phyloP scores from a whole-genome alignment of 805 yeast species.

The Cyberlindnera subsufficiens region DNA sequence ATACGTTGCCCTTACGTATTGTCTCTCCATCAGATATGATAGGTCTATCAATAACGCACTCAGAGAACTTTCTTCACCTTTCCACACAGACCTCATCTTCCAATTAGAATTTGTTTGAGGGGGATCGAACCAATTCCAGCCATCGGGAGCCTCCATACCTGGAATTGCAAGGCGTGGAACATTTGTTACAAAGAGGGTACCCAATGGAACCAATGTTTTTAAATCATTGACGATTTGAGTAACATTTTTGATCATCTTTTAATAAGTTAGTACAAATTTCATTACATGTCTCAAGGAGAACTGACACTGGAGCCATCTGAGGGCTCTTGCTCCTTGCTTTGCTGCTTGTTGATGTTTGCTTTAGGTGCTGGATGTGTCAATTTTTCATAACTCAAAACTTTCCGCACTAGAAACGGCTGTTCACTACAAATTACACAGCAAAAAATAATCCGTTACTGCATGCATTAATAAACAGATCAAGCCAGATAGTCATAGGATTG shows the following conservation, averaged over 20 bases:
- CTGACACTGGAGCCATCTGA: too few species aligned
- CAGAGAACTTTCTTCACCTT: conserved; percentile 12
- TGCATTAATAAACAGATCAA: conserved; percentile 23
- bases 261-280: too few species aligned
- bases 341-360: too few species aligned
- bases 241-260: background rate
- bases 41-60: conserved; percentile 30
- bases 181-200: conserved; percentile 38
- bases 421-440: background rate
- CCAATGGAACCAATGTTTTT: conserved; percentile 36
- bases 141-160: conserved; percentile 33
- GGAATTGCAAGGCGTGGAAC: conserved; percentile 36
- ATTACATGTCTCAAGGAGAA: too few species aligned
- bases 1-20: conserved; percentile 38
- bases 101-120: conserved; percentile 25
- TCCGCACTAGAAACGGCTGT: background rate
- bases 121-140: conserved; percentile 55
- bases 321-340: too few species aligned
- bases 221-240: conserved; percentile 14
- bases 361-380: background rate
- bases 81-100: conserved; percentile 5
- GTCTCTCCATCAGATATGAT: conserved; percentile 36
- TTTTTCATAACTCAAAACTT: background rate
- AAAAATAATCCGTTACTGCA: background rate
- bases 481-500: conserved; percentile 80